These are phyloP conservation scores for Gossypium rotundifolium DNA, from an alignment of 345 rosid genomes.

Conservation along the genomic window DNA sequence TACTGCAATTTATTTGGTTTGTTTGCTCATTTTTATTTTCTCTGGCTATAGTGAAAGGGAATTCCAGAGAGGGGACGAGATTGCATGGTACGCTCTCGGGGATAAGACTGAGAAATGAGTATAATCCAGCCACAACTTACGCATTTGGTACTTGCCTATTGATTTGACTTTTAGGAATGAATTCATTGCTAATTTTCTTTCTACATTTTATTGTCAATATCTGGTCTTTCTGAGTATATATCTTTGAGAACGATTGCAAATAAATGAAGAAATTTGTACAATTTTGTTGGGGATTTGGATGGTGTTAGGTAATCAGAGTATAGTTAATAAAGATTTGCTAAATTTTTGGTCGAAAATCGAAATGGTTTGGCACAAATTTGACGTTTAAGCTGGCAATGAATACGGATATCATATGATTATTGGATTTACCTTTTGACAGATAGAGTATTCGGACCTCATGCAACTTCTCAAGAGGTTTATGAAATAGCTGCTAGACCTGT, in stretches of 20 bases:
- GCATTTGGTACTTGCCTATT: too few relatives aligned
- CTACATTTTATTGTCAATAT: too few relatives aligned
- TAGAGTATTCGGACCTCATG: constrained; percentile 82
- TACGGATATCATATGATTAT: not conserved
- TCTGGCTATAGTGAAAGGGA: too few relatives aligned
- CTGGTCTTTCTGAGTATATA: not conserved
- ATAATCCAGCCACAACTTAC: too few relatives aligned
- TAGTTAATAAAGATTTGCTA: not conserved
- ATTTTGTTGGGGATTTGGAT: not conserved
- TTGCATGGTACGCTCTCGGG: too few relatives aligned
- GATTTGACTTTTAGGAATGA: too few relatives aligned
- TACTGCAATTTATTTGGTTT: too few relatives aligned
- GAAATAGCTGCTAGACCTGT: too few relatives aligned
- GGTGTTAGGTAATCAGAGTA: not conserved
- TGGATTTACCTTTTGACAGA: constrained; percentile 40
- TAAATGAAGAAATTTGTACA: not conserved
- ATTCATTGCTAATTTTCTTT: too few relatives aligned
- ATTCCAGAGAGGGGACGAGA: too few relatives aligned
- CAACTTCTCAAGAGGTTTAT: constrained; percentile 74
- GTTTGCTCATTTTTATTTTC: too few relatives aligned
- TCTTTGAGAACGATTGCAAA: not conserved
- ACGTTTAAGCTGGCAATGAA: not conserved
- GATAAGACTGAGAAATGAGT: too few relatives aligned
- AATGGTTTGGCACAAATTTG: not conserved
- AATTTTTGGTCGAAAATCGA: not conserved